Percentiles rank a stretch among this genome's conserved stretches.
Evolutionary conservation across 345 rosid species (phyloP).

Genomic region (Populus ilicifolia): DNA sequence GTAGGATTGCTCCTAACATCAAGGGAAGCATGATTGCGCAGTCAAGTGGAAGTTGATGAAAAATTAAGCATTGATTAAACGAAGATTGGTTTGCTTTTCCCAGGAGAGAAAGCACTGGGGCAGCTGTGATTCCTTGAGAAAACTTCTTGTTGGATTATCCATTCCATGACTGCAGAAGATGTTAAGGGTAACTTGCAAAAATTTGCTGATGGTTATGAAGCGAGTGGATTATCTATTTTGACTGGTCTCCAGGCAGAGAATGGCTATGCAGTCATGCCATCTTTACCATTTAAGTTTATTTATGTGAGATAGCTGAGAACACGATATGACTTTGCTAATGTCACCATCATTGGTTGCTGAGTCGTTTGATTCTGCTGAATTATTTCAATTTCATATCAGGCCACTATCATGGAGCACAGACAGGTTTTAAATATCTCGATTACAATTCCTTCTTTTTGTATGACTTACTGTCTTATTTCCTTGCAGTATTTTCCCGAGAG

Average conservation of each 20-base stretch:
- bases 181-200: not conserved
- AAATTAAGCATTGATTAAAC: not conserved
- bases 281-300: not conserved
- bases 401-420: too few species aligned
- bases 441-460: not conserved
- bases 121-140: too few species aligned
- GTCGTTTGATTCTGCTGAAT: too few species aligned
- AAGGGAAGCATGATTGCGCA: not conserved
- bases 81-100: too few species aligned
- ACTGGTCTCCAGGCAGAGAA: not conserved
- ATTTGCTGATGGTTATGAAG: not conserved
- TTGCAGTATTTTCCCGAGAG: constrained; percentile 56
- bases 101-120: too few species aligned
- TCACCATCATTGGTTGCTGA: not conserved
- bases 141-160: too few species aligned
- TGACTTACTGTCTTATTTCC: constrained; percentile 2
- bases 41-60: not conserved
- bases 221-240: not conserved
- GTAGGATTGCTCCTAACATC: not conserved
- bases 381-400: too few species aligned
- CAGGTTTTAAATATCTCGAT: not conserved
- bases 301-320: not conserved
- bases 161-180: not conserved
- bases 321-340: not conserved
- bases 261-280: not conserved